phyloP scores from a whole-genome alignment of 768 basidiomycete genomes.

The Phylloporus scabripes region DNA sequence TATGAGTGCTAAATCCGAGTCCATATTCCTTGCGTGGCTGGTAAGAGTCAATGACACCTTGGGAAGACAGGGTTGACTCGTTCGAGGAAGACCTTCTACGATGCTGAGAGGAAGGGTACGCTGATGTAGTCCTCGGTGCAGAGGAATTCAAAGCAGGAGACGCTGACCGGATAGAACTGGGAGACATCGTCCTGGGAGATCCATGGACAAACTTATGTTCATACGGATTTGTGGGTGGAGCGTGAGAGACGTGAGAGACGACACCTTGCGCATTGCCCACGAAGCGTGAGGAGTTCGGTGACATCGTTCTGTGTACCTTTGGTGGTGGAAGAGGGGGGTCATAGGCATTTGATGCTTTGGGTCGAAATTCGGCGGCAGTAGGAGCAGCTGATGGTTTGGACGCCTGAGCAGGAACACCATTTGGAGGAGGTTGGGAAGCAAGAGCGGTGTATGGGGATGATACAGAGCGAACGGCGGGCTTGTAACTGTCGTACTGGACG shows the following conservation, averaged over 20 bases:
- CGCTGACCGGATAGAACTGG: slow-evolving; percentile 18
- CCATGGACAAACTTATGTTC: slow-evolving; percentile 17
- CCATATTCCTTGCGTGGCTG: slow-evolving; percentile 28
- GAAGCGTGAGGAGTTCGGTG: slow-evolving; percentile 24
- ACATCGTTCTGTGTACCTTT: slow-evolving; percentile 29
- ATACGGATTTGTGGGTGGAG: slow-evolving; percentile 11
- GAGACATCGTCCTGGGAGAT: slow-evolving; percentile 31
- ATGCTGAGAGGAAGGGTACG: slow-evolving; percentile 14
- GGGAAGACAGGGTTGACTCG: slow-evolving; percentile 37
- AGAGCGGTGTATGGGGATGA: slow-evolving; percentile 22
- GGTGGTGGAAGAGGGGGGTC: slow-evolving; percentile 66
- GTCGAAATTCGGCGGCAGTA: slow-evolving; percentile 48
- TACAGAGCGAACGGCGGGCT: slow-evolving; percentile 19
- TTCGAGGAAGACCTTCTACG: slow-evolving; percentile 43
- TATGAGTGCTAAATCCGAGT: slow-evolving; percentile 16
- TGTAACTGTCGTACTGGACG: slow-evolving; percentile 32
- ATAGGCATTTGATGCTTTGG: slow-evolving; percentile 66
- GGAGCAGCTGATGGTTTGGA: slow-evolving; percentile 32
- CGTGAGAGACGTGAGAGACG: slow-evolving; percentile 7
- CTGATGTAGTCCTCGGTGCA: slow-evolving; percentile 24
- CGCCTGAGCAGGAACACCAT: slow-evolving; percentile 23
- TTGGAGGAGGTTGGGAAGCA: slow-evolving; percentile 15
- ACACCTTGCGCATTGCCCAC: slow-evolving; percentile 11
- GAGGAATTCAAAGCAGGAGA: slow-evolving; percentile 33
- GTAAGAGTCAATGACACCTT: slow-evolving; percentile 12